Evolutionary conservation across 176 grass and related monocot species (phyloP), one percentile per base, ranked within the genome.

Genomic region (Rhipidocladum racemiflorum): DNA sequence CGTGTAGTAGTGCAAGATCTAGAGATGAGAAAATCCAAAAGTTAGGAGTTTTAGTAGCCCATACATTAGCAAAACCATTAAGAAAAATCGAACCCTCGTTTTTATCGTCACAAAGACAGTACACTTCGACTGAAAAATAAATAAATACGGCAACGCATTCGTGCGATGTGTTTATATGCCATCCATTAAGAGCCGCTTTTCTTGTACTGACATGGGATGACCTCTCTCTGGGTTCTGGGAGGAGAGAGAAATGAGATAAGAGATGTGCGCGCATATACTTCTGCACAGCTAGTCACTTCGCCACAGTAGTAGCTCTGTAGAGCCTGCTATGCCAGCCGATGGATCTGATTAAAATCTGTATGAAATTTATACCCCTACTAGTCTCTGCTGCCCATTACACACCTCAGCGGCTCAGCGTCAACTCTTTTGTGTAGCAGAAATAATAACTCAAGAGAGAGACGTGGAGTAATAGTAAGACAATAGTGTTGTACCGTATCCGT

Each of bases 221-320:
- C 53, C 79, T 61, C 53, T 69, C n/a, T 24, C 25, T 2, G 34
- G 40, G 65, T 32, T 53, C 40, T n/a, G 44, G 16, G 50, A 64
- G 42, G 39, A 63, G 48, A 34, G 69, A 76, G 46, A 60, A 62
- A 51, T 12, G 36, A 64, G 55, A 25, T 75, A 38, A 61, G 60
- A 42, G 73, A 13, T 14, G 3, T 29, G 18, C 12, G 75, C 10
- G 57, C 24, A 77, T 48, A 34, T 44, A 89, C 71, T 68, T 71
- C 84, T 91, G 89, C 79, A 77, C 74, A 91, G 68, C 56, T 78
- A 87, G 94, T 97, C 92, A 97, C 88, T 83, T 94, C 91, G 83
- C 56, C 80, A 83, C 89, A 83, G 90, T 87, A 61, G 60, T 74
- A 79, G 69, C 75, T 81, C 79, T 89, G 85, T 91, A 81, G 74